Evolutionary conservation across 805 yeast genomes (phyloP).

Genomic region (Debaryomyces tyrocola): DNA sequence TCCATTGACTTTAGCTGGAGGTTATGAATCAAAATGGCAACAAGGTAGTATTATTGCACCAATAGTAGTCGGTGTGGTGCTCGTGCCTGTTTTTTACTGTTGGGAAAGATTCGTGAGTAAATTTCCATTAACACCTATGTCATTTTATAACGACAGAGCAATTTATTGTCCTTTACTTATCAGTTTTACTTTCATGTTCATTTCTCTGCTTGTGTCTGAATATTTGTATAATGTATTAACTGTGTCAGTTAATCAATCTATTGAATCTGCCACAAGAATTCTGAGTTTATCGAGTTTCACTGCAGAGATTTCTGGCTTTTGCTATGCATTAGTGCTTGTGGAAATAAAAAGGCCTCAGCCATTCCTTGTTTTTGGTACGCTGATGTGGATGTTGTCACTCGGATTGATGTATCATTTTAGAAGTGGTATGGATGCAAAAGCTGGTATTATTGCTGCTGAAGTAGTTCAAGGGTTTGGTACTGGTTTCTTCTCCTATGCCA

Average conservation of each 20-base stretch:
- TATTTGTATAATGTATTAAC: slow-evolving; percentile 15
- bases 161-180: slow-evolving; percentile 16
- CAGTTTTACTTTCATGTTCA: slow-evolving; percentile 12
- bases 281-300: slow-evolving; percentile 13
- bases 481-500: slow-evolving; percentile 18
- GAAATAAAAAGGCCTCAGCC: slow-evolving; percentile 34
- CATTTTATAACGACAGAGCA: slow-evolving; percentile 16
- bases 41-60: slow-evolving; percentile 15
- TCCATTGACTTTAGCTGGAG: slow-evolving; percentile 35
- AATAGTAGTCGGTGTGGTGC: slow-evolving; percentile 14
- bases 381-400: slow-evolving; percentile 54
- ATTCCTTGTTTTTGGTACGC: slow-evolving; percentile 54
- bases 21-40: slow-evolving; percentile 16
- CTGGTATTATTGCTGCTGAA: slow-evolving; percentile 19
- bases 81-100: slow-evolving; percentile 11
- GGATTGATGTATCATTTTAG: slow-evolving; percentile 58
- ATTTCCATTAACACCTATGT: slow-evolving; percentile 15
- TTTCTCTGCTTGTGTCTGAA: slow-evolving; percentile 11
- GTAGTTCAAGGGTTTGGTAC: slow-evolving; percentile 19
- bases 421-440: slow-evolving; percentile 31
- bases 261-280: slow-evolving; percentile 16
- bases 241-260: slow-evolving; percentile 15
- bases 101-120: slow-evolving; percentile 15
- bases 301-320: slow-evolving; percentile 13
- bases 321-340: slow-evolving; percentile 15